Evolutionary conservation across 805 yeast species (phyloP).

Genomic region (Starmerella apicola): DNA sequence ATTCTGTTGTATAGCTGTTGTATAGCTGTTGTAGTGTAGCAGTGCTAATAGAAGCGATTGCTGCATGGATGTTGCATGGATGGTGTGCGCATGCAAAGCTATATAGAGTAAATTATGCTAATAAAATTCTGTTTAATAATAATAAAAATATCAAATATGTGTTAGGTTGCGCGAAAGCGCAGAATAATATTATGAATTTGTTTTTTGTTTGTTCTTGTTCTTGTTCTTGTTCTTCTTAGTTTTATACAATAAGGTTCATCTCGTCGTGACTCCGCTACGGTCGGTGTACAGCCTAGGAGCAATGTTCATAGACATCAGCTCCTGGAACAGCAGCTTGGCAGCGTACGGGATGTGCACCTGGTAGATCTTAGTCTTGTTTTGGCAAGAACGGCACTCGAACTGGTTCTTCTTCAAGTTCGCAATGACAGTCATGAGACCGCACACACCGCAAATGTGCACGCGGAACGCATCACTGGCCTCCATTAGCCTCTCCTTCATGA

Average conservation of each 20-base stretch:
- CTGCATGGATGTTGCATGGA: no score
- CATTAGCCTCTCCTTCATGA: constrained; percentile 94
- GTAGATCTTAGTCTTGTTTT: constrained; percentile 94
- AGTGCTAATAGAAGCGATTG: no score
- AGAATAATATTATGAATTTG: no score
- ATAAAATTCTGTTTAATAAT: no score
- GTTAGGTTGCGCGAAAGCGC: no score
- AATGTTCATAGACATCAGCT: constrained; percentile 98
- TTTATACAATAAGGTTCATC: constrained; percentile 4
- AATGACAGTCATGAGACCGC: constrained; percentile 96
- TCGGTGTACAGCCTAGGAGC: constrained; percentile 96
- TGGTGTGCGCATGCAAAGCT: no score
- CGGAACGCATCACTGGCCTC: constrained; percentile 98
- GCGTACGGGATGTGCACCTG: constrained; percentile 98
- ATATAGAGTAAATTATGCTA: no score
- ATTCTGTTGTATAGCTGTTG: no score
- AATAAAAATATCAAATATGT: no score
- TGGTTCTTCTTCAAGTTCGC: constrained; percentile 96
- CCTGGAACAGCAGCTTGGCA: constrained; percentile 95
- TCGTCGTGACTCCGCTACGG: constrained; percentile 45
- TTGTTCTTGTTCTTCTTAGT: background rate
- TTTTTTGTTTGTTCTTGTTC: no score
- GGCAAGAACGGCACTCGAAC: constrained; percentile 96
- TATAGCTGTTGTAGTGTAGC: no score
- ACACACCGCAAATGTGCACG: constrained; percentile 94